Evolutionary conservation across 768 basidiomycete species (phyloP), one percentile per base, ranked within the genome.

Genomic region (Rhizopogon vulgaris): DNA sequence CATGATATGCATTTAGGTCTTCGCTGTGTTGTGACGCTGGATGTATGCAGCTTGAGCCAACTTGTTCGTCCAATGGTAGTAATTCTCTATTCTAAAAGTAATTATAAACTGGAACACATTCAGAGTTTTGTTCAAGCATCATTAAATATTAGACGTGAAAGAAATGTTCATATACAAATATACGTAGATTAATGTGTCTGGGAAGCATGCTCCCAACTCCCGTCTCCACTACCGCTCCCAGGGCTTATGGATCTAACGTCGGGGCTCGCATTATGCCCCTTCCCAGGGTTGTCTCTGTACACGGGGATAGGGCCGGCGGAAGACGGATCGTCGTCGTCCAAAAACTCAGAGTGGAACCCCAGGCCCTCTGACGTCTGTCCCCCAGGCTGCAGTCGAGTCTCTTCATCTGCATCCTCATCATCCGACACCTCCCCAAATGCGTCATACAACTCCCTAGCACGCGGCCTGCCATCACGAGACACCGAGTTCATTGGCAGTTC

Each of bases 351-450:
- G 65, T 93, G 90, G 68, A 85, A 86, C 2, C 75, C 79, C 2
- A 82, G 58, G 24, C 58, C 69, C 2, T 71, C 73, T 11, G 69
- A 70, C 36, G 65, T 62, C 52, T 53, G 71, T 34, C 68, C 68
- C 27, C 71, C 69, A 18, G 67, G 62, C 6, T 76, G 75, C 48
- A 94, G 71, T 28, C 78, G 79, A 0, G 84, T 84, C 56, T 77
- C 76, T 63, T 94, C 93, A 60, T 90, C 81, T 12, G 72, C 83
- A 52, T 87, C 84, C 14, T 85, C 87, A 41, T 90, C 87, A 54
- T 91, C 93, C 28, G 85, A 87, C 25, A 84, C 78, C 62, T 93
- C 92, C 34, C 92, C 93, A 69, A 98, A 98, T 15, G 95, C 94
- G 68, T 98, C 94, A 61, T 97, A 98, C 55, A 99, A 64, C 69